Conservation (phyloP, 2,329 filamentous ascomycete genomes). For the Harringtonia lauricola region DNA sequence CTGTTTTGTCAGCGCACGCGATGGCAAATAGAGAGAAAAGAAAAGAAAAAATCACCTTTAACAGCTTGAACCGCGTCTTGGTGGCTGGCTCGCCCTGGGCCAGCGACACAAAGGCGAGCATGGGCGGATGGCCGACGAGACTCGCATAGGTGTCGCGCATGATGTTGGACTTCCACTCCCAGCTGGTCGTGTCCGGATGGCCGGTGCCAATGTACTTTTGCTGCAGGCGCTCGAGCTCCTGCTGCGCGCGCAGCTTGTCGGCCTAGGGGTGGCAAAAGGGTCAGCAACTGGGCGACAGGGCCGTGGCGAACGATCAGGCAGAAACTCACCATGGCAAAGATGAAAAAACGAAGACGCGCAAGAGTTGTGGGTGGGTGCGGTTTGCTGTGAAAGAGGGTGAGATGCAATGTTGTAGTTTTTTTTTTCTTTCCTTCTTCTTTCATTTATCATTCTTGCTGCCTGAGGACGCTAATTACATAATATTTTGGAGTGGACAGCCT, state of each 20-base stretch:
- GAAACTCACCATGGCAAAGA: neutral
- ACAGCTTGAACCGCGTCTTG: constrained; percentile 67
- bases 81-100: constrained; percentile 78
- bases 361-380: too few species aligned
- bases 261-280: constrained; percentile 41
- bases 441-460: too few species aligned
- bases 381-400: too few species aligned
- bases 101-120: constrained; percentile 80
- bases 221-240: constrained; percentile 95
- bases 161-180: constrained; percentile 96
- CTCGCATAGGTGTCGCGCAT: constrained; percentile 84
- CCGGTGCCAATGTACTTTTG: constrained; percentile 93
- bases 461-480: too few species aligned
- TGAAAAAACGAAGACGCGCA: too few species aligned
- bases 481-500: too few species aligned
- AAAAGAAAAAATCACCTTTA: constrained; percentile 44
- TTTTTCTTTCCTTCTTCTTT: too few species aligned
- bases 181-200: constrained; percentile 91
- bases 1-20: constrained; percentile 20
- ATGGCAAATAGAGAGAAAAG: neutral
- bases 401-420: too few species aligned
- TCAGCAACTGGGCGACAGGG: too few species aligned
- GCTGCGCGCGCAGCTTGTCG: constrained; percentile 94
- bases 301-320: neutral
- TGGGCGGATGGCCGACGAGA: constrained; percentile 79